phyloP scores from a whole-genome alignment of 192 early-diverging fungal genomes.

The Coemansia sp. region DNA sequence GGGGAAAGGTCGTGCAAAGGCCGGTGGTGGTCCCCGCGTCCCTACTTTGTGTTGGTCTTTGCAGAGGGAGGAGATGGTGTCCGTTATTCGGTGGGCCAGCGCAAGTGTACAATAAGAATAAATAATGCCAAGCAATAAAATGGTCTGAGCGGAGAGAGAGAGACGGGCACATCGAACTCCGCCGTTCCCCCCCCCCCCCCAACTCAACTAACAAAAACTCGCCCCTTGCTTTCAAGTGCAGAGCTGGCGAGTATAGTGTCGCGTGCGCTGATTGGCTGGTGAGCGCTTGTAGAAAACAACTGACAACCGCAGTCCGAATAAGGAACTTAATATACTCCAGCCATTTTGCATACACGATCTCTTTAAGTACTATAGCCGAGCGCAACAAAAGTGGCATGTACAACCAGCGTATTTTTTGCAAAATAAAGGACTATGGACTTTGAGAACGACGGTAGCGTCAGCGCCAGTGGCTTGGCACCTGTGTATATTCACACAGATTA shows the following conservation, averaged over 20 bases:
- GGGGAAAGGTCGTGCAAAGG: constrained; percentile 7
- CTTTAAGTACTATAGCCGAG: too few relatives aligned
- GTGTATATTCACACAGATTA: too few relatives aligned
- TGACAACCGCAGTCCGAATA: too few relatives aligned
- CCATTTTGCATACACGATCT: too few relatives aligned
- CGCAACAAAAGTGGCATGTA: too few relatives aligned
- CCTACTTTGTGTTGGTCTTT: constrained; percentile 5
- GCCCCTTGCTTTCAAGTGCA: constrained; percentile 4
- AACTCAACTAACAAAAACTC: neutral
- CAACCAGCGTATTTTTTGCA: too few relatives aligned
- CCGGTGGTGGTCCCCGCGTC: neutral
- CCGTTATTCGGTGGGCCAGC: neutral
- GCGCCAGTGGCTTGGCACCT: too few relatives aligned
- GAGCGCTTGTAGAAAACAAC: neutral
- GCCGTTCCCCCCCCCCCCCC: too few relatives aligned
- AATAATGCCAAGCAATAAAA: neutral
- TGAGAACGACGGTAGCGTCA: too few relatives aligned
- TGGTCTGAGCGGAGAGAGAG: neutral
- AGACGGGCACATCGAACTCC: neutral
- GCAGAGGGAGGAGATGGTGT: neutral
- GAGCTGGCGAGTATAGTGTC: constrained; percentile 1
- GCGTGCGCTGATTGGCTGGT: neutral
- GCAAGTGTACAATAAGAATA: neutral
- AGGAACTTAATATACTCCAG: too few relatives aligned
- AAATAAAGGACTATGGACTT: too few relatives aligned